Conservation (phyloP, 495 filamentous ascomycete genomes). For the Tetracladium marchalianum region DNA sequence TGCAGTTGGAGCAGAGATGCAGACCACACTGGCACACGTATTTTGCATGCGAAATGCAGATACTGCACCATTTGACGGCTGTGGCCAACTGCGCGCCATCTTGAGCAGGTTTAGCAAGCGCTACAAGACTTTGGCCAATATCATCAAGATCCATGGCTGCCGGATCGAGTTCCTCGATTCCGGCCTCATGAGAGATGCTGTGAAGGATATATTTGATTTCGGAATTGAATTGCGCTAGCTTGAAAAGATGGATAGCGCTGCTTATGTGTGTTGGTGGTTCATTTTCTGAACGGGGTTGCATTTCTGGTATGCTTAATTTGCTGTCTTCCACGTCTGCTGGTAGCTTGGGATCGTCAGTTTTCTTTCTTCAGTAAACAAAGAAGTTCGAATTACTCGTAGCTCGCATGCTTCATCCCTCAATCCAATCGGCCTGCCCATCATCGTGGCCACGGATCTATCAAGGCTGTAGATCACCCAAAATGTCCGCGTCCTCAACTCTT, state of each 20-base stretch:
- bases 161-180: not conserved
- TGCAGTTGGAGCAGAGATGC: slow-evolving; percentile 5
- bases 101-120: not conserved
- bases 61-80: slow-evolving; percentile 6
- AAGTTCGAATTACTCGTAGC: slow-evolving; percentile 26
- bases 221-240: slow-evolving; percentile 31
- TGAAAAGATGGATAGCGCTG: slow-evolving; percentile 33
- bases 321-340: not conserved
- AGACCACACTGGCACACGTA: slow-evolving; percentile 8
- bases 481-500: slow-evolving; percentile 38
- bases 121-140: not conserved
- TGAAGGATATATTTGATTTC: slow-evolving; percentile 41
- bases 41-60: slow-evolving; percentile 9
- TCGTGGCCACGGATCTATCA: slow-evolving; percentile 34
- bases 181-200: slow-evolving; percentile 29
- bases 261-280: slow-evolving; percentile 26
- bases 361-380: slow-evolving; percentile 15
- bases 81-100: not conserved
- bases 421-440: slow-evolving; percentile 41
- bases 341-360: not conserved
- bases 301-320: not conserved
- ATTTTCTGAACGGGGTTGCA: too few species aligned
- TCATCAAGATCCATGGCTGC: not conserved
- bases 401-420: slow-evolving; percentile 39
- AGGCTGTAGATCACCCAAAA: slow-evolving; percentile 40